phyloP scores from a whole-genome alignment of 1,139 yeast species.

The Blastobotrys elegans region DNA sequence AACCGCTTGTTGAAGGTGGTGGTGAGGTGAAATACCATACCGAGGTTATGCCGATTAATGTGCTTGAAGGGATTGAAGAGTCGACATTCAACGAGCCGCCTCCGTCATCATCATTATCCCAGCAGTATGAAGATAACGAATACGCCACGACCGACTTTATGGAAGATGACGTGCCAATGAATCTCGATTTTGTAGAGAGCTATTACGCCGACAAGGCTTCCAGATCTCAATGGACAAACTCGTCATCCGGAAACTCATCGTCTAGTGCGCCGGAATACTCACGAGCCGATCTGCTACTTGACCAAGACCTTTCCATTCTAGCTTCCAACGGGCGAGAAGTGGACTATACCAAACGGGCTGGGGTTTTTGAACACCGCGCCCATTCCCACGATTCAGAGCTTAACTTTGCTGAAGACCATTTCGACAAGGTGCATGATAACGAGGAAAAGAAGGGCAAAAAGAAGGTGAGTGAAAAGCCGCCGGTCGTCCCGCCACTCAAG shows the following conservation, averaged over 20 bases:
- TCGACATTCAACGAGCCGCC: conserved; percentile 11
- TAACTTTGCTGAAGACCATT: conserved; percentile 46
- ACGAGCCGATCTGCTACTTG: conserved; percentile 32
- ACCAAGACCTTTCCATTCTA: conserved; percentile 33
- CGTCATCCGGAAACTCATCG: conserved; percentile 18
- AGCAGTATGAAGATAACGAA: conserved; percentile 7
- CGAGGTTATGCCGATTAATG: conserved; percentile 38
- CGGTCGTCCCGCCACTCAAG: not conserved
- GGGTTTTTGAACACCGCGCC: conserved; percentile 27
- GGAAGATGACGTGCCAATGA: conserved; percentile 28
- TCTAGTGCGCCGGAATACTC: conserved; percentile 23
- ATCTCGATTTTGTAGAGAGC: conserved; percentile 37
- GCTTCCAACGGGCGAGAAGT: conserved; percentile 17
- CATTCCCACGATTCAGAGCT: conserved; percentile 30
- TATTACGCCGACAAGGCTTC: conserved; percentile 33
- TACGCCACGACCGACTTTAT: conserved; percentile 23
- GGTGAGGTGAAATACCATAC: conserved; percentile 43
- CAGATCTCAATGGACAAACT: conserved; percentile 24
- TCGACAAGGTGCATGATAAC: conserved; percentile 27
- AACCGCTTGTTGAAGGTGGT: conserved; percentile 53
- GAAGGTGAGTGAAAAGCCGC: not conserved
- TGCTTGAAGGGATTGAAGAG: conserved; percentile 47
- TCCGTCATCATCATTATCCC: too few species aligned
- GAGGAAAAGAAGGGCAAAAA: not conserved
- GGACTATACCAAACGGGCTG: conserved; percentile 13